Conservation (phyloP, 306 rosid species). For the Castanea mollissima region DNA sequence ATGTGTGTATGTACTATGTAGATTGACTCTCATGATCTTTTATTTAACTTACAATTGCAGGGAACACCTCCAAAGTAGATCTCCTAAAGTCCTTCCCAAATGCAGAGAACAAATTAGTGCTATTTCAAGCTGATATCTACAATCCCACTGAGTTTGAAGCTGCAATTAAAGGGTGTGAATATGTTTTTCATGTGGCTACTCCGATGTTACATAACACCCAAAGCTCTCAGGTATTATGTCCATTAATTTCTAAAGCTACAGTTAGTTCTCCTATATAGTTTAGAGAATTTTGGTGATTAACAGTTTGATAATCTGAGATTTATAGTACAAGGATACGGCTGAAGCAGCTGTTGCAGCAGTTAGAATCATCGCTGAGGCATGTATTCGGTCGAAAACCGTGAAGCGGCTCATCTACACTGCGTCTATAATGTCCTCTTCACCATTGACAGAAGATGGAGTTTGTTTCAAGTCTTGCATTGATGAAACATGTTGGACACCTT, state of each 20-base stretch:
- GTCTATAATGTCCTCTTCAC: conserved; percentile 40
- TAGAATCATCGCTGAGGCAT: conserved; percentile 27
- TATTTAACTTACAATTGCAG: conserved; percentile 18
- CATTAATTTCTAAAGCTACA: neutral
- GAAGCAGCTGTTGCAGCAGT: conserved; percentile 40
- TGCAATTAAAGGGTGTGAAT: conserved; percentile 44
- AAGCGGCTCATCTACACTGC: conserved; percentile 50
- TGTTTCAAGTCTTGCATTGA: conserved; percentile 33
- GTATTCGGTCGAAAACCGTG: conserved; percentile 38
- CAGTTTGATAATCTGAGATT: neutral
- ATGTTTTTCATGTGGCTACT: conserved; percentile 55
- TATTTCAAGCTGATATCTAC: conserved; percentile 50
- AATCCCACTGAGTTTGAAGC: conserved; percentile 25
- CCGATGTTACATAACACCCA: conserved; percentile 22
- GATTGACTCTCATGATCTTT: too few relatives aligned
- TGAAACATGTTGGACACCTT: conserved; percentile 57
- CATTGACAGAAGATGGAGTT: conserved; percentile 31
- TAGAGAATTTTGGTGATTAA: neutral
- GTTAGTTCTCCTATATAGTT: neutral
- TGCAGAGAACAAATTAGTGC: conserved; percentile 28
- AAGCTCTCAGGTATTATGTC: conserved; percentile 36
- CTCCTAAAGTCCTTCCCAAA: conserved; percentile 36
- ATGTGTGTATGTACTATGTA: too few relatives aligned
- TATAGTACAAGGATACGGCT: conserved; percentile 28
- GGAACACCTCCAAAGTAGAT: conserved; percentile 32